phyloP scores from a whole-genome alignment of 139 green algal genomes.

The Nannochloris sp. region DNA sequence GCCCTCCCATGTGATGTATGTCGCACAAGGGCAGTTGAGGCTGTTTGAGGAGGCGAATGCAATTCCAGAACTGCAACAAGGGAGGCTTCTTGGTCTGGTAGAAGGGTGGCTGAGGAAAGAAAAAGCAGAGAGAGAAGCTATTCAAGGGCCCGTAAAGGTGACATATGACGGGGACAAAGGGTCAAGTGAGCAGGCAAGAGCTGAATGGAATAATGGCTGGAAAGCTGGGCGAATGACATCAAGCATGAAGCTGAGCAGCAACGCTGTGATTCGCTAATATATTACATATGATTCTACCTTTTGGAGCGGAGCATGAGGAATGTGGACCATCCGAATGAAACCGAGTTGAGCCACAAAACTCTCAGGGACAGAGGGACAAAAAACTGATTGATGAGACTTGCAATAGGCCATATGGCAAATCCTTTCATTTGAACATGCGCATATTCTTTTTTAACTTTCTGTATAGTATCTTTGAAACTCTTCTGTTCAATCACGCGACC shows the following conservation, averaged over 20 bases:
- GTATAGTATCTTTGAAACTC: not conserved
- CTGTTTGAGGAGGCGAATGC: constrained; percentile 27
- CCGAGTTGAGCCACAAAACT: constrained; percentile 17
- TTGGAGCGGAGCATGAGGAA: constrained; percentile 19
- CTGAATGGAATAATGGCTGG: constrained; percentile 78
- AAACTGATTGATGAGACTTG: constrained; percentile 19
- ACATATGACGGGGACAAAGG: constrained; percentile 31
- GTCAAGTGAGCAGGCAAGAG: constrained; percentile 23
- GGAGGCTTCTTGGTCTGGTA: constrained; percentile 49
- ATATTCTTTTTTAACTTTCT: not conserved
- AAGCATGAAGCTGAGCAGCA: constrained; percentile 50
- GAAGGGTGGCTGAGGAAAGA: constrained; percentile 44
- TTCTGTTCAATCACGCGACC: constrained; percentile 4
- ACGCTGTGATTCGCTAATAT: constrained; percentile 66
- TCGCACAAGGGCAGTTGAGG: constrained; percentile 57
- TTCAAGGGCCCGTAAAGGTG: constrained; percentile 2
- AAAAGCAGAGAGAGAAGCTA: constrained; percentile 27
- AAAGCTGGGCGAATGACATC: constrained; percentile 53
- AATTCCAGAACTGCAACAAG: constrained; percentile 47
- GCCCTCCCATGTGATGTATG: constrained; percentile 87
- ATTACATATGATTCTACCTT: not conserved
- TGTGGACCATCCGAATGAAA: constrained; percentile 16
- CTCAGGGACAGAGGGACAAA: constrained; percentile 19
- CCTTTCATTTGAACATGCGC: constrained; percentile 9
- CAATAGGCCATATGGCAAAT: constrained; percentile 21